Base-by-base conservation (phyloP, 1,284 basidiomycete genomes). In the Pholiota adiposa region DNA sequence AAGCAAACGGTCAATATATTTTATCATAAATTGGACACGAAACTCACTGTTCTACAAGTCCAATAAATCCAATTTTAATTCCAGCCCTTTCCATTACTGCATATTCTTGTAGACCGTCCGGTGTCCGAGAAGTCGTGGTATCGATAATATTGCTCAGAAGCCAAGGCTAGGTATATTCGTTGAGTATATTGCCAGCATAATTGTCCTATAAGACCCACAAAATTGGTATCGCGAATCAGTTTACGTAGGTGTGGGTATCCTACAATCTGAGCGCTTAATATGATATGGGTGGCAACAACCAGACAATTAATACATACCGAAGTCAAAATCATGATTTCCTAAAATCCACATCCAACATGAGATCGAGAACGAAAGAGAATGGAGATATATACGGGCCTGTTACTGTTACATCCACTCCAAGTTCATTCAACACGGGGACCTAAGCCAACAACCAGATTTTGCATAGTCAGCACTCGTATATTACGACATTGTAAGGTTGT, bases 321-420 rank as follows among this genome's bases (percentile, higher is more conserved):
- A 92, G 71, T 93, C 92, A 71, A 93, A 93, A 70, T 94, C 92
- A 67, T 94, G 92, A 69, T 94, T 94, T 7, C 92, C 90, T 90
- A 46, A 4, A 52, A 34, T 41, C 19, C 5, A 41, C 9, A 23
- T 56, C 36, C 33, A 23, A 57, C 6, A 54, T 49, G 21, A 51
- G 51, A 23, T 59, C 52, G 18, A 34, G 27, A 33, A 77, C 79
- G 75, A 54, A 86, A 84, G 66, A 85, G 31, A 18, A 33, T 12
- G 23, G 82, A 66, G 84, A 84, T 38, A 12, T 46, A 59, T 14
- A 61, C 77, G 40, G 33, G 89, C 89, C 89, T 51, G 87, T 83
- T 44, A 90, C 73, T 3, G 88, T 82, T 38, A 88, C 84, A 70
- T 92, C 87, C 38, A 88, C 82, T n/a, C 77, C 81, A 55, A 92